Conservation (phyloP, 106 monocot species). For the Hemerocallis citrina region DNA sequence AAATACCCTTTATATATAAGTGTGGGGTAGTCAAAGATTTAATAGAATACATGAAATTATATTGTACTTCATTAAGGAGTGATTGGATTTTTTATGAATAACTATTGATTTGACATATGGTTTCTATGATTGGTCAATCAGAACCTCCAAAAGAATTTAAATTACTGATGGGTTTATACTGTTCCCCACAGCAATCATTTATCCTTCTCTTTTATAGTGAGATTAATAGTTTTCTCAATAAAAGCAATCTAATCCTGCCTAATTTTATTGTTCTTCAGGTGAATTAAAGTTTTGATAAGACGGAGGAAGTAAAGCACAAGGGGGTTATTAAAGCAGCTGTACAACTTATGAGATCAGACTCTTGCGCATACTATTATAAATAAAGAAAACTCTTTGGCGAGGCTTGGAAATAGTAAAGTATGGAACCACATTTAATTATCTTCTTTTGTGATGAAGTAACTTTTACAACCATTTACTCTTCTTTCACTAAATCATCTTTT, state of each 20-base stretch:
- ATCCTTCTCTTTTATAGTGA: background rate
- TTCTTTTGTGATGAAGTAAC: background rate
- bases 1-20: background rate
- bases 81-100: background rate
- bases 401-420: background rate
- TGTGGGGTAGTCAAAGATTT: too few species aligned
- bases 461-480: constrained; percentile 1
- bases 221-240: background rate
- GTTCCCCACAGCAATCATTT: background rate
- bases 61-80: too few species aligned
- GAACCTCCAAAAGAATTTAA: background rate
- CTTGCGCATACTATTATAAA: background rate
- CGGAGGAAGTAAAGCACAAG: background rate
- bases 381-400: background rate
- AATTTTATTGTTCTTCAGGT: constrained; percentile 1
- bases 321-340: constrained; percentile 1
- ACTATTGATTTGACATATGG: constrained; percentile 6
- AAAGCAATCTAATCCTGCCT: too few species aligned
- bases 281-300: background rate
- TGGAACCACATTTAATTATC: constrained; percentile 1
- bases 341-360: background rate
- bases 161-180: background rate
- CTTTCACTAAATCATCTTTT: constrained; percentile 2
- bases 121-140: constrained; percentile 8
- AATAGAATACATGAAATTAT: too few species aligned